Conservation (phyloP, 352 stramenopile genomes). For the Globisporangium okanoganense region DNA sequence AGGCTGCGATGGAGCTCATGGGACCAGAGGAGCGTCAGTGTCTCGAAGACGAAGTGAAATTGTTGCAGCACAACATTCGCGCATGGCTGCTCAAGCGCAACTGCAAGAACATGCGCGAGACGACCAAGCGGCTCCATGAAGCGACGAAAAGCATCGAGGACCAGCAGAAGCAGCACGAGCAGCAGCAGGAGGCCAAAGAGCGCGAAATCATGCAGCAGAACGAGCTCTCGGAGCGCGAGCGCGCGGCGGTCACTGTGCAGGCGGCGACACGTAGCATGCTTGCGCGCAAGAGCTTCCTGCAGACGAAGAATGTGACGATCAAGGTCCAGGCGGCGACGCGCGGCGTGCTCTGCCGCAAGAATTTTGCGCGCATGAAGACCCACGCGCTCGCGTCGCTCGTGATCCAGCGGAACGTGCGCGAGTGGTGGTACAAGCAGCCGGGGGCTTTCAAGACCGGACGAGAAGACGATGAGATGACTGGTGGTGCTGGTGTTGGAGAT, state of each 20-base stretch:
- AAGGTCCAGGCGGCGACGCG: conserved; percentile 82
- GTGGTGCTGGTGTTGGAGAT: not conserved
- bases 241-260: conserved; percentile 80
- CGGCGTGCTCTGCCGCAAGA: conserved; percentile 78
- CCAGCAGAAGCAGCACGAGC: conserved; percentile 43
- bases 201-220: conserved; percentile 19
- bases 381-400: conserved; percentile 79
- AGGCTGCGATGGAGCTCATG: conserved; percentile 86
- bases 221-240: conserved; percentile 54
- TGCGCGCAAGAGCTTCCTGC: conserved; percentile 75
- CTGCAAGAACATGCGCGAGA: conserved; percentile 86
- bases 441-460: conserved; percentile 5
- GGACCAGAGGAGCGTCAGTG: conserved; percentile 77
- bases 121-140: conserved; percentile 79
- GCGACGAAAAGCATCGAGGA: conserved; percentile 58
- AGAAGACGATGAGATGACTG: not conserved
- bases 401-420: conserved; percentile 82
- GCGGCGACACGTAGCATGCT: conserved; percentile 82
- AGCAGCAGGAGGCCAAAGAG: conserved; percentile 16
- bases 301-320: conserved; percentile 84
- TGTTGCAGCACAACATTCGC: conserved; percentile 86
- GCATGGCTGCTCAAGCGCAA: conserved; percentile 87
- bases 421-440: conserved; percentile 77
- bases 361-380: conserved; percentile 85
- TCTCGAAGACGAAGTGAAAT: conserved; percentile 82